phyloP scores from a whole-genome alignment of 805 yeast species.

The Wickerhamomyces canadensis region DNA sequence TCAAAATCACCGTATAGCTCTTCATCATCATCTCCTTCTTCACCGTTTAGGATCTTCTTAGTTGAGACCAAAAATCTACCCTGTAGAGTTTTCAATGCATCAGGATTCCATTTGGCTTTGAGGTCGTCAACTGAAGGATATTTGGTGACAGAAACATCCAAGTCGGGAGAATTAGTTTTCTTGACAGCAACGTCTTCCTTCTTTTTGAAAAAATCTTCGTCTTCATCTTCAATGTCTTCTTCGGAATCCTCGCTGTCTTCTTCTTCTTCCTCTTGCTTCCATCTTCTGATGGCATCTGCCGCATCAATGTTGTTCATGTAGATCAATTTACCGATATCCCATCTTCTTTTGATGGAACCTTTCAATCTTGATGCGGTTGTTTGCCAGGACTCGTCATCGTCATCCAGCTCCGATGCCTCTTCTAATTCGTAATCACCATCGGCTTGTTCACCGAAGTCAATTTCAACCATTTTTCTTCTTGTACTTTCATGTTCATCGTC shows the following conservation, averaged over 20 bases:
- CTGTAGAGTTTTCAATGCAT: slow-evolving; percentile 36
- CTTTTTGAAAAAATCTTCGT: slow-evolving; percentile 53
- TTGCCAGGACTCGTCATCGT: slow-evolving; percentile 34
- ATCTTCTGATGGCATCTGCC: slow-evolving; percentile 61
- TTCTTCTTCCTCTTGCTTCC: slow-evolving; percentile 53
- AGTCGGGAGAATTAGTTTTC: slow-evolving; percentile 22
- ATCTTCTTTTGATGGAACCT: slow-evolving; percentile 46
- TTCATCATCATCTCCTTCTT: slow-evolving; percentile 35
- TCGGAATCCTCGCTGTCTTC: slow-evolving; percentile 38
- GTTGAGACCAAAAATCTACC: slow-evolving; percentile 52
- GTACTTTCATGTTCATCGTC: slow-evolving; percentile 34
- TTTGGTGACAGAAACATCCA: slow-evolving; percentile 33
- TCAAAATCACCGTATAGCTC: slow-evolving; percentile 54
- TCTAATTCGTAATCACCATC: slow-evolving; percentile 35
- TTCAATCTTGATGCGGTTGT: slow-evolving; percentile 56
- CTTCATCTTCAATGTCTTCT: slow-evolving; percentile 31
- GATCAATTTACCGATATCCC: slow-evolving; percentile 78
- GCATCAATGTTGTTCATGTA: slow-evolving; percentile 79
- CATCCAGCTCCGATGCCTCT: slow-evolving; percentile 48
- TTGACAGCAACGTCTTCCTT: slow-evolving; percentile 32
- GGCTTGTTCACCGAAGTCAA: slow-evolving; percentile 37
- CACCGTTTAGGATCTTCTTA: slow-evolving; percentile 30
- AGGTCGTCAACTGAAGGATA: slow-evolving; percentile 39
- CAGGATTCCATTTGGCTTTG: slow-evolving; percentile 40
- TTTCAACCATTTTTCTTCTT: slow-evolving; percentile 39